These are phyloP conservation scores for Perkinsus chesapeaki DNA, from an alignment of 169 alveolate genomes.

Conservation along the genomic window DNA sequence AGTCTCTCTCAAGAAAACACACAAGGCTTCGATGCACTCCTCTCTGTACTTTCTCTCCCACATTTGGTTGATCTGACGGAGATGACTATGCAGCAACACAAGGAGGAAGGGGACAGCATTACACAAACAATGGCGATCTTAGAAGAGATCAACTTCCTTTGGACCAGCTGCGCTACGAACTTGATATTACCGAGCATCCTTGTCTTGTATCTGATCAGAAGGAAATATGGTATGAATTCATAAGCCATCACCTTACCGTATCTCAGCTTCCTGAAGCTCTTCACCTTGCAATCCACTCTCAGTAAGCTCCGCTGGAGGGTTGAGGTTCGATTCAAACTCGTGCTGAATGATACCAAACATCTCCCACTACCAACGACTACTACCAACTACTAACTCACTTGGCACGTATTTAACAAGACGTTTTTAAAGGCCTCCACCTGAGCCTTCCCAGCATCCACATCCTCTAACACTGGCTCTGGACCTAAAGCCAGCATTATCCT, in stretches of 20 bases:
- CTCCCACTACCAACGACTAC: neutral
- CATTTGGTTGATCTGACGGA: neutral
- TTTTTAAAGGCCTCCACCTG: neutral
- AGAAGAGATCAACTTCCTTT: neutral
- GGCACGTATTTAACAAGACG: neutral
- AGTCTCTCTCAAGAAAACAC: slow-evolving; percentile 32
- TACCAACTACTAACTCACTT: neutral
- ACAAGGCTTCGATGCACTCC: slow-evolving; percentile 21
- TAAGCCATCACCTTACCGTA: neutral
- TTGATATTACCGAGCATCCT: neutral
- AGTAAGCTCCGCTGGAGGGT: neutral
- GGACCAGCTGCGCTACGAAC: neutral
- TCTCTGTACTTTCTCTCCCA: neutral
- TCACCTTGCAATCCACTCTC: neutral
- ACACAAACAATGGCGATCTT: neutral
- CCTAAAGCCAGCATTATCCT: neutral
- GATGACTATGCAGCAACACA: no score
- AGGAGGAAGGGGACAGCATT: no score
- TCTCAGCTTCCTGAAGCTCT: neutral
- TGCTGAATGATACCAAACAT: neutral
- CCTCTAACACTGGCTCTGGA: neutral
- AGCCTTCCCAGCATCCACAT: neutral
- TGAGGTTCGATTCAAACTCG: neutral
- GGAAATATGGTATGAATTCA: neutral
- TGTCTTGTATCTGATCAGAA: neutral